These are phyloP conservation scores for Lepidium sativum DNA, from an alignment of 345 rosid species.

Conservation along the genomic window DNA sequence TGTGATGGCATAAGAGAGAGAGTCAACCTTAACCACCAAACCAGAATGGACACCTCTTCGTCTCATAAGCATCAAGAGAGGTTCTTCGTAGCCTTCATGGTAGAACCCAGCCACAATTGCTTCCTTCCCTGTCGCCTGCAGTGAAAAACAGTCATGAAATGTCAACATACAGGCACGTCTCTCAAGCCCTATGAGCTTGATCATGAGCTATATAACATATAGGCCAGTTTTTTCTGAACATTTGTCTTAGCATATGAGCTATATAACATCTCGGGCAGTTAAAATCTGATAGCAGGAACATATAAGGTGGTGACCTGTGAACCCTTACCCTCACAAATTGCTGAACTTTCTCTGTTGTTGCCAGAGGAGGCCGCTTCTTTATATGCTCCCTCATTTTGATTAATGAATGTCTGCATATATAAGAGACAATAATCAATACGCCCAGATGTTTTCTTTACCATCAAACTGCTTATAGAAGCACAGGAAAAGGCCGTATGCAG, in stretches of 20 bases:
- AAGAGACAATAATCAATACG: background rate
- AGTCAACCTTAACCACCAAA: slow-evolving; percentile 78
- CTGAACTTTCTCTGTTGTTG: slow-evolving; percentile 91
- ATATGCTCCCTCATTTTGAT: slow-evolving; percentile 83
- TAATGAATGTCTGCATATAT: slow-evolving; percentile 55
- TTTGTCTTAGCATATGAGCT: background rate
- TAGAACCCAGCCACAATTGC: slow-evolving; percentile 86
- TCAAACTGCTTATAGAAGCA: background rate
- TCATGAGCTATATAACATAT: background rate
- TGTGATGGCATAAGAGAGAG: slow-evolving; percentile 17
- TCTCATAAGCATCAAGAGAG: slow-evolving; percentile 96
- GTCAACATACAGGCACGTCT: background rate
- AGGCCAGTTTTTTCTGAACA: background rate
- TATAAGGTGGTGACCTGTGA: background rate
- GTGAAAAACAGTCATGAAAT: slow-evolving; percentile 7
- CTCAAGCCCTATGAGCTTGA: background rate
- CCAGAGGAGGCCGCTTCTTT: slow-evolving; percentile 95
- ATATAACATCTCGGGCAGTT: background rate
- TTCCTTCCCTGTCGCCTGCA: slow-evolving; percentile 86
- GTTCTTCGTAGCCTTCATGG: slow-evolving; percentile 92
- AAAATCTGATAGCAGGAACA: background rate
- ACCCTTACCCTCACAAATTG: slow-evolving; percentile 80
- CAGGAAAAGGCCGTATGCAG: background rate
- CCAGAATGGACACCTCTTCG: slow-evolving; percentile 94
- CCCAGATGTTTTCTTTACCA: background rate